Evolutionary conservation across 768 basidiomycete species (phyloP).

Genomic region (Russula earlei): DNA sequence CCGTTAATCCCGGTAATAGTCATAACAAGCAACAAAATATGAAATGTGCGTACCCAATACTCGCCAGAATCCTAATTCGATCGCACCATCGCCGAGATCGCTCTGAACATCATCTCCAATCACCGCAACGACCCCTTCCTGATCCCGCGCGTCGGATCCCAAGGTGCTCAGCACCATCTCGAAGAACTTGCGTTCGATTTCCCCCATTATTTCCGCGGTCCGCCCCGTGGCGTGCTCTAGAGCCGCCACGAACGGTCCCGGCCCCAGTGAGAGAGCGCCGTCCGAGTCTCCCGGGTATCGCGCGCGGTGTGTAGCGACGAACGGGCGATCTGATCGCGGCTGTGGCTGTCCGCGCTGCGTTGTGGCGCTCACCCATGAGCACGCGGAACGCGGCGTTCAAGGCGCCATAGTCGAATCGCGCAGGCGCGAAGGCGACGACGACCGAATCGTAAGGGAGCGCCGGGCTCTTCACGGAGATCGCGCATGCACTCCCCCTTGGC

Average conservation of each 20-base stretch:
- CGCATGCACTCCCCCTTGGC: constrained; percentile 22
- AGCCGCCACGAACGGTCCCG: constrained; percentile 59
- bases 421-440: constrained; percentile 52
- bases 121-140: constrained; percentile 35
- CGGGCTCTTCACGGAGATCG: constrained; percentile 11
- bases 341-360: constrained; percentile 4
- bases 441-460: constrained; percentile 42
- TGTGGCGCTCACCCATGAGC: constrained; percentile 29
- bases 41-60: constrained; percentile 42
- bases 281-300: constrained; percentile 39
- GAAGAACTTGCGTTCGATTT: constrained; percentile 53
- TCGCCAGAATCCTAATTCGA: constrained; percentile 50
- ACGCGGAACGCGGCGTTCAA: constrained; percentile 63
- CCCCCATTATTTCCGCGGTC: constrained; percentile 50
- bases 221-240: constrained; percentile 45
- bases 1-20: constrained; percentile 8
- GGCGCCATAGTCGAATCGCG: constrained; percentile 39
- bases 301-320: constrained; percentile 55
- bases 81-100: constrained; percentile 55
- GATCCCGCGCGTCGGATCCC: constrained; percentile 19
- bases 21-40: neutral
- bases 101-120: constrained; percentile 60
- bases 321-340: constrained; percentile 22
- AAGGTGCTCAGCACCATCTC: constrained; percentile 44
- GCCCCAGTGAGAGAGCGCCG: constrained; percentile 50